A percentile compares a stretch with the other conserved stretches of the same genome.
Conservation (phyloP, 2,329 filamentous ascomycete genomes). For the Emericellopsis atlantica region DNA sequence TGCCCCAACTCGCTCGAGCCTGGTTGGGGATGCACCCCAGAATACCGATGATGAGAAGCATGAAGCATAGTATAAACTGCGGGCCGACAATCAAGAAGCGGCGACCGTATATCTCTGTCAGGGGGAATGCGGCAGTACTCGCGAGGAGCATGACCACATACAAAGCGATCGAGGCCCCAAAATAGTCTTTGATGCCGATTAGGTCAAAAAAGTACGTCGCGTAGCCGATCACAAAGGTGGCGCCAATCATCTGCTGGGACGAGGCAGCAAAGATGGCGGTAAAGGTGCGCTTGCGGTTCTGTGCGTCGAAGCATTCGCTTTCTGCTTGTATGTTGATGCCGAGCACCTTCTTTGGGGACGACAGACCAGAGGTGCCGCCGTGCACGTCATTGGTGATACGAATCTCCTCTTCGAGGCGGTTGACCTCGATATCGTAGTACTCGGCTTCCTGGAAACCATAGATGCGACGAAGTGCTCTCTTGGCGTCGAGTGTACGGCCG, state of each 20-base stretch:
- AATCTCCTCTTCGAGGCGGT: slow-evolving; percentile 12
- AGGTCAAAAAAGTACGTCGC: slow-evolving; percentile 17
- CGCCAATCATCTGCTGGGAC: slow-evolving; percentile 23
- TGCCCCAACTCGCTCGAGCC: slow-evolving; percentile 12
- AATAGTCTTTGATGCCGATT: slow-evolving; percentile 18
- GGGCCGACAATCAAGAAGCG: slow-evolving; percentile 13
- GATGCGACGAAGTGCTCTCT: slow-evolving; percentile 10
- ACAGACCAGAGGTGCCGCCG: slow-evolving; percentile 1
- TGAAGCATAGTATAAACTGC: slow-evolving; percentile 12
- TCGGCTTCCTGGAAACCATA: slow-evolving; percentile 11
- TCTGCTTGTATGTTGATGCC: slow-evolving; percentile 1
- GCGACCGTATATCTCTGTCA: slow-evolving; percentile 17
- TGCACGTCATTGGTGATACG: slow-evolving; percentile 6
- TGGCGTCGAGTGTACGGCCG: slow-evolving; percentile 7
- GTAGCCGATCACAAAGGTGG: slow-evolving; percentile 22
- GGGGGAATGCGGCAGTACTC: slow-evolving; percentile 16
- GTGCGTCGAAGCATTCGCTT: slow-evolving; percentile 14
- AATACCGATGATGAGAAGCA: slow-evolving; percentile 16
- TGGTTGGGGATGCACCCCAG: slow-evolving; percentile 12
- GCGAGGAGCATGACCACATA: slow-evolving; percentile 22
- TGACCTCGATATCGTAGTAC: slow-evolving; percentile 14
- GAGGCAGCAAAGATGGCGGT: slow-evolving; percentile 18
- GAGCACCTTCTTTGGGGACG: neutral
- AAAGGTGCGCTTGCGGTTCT: slow-evolving; percentile 18
- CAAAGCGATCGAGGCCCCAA: slow-evolving; percentile 16